phyloP scores from a whole-genome alignment of 2,329 filamentous ascomycete species.

The Magnaporthales sp. region DNA sequence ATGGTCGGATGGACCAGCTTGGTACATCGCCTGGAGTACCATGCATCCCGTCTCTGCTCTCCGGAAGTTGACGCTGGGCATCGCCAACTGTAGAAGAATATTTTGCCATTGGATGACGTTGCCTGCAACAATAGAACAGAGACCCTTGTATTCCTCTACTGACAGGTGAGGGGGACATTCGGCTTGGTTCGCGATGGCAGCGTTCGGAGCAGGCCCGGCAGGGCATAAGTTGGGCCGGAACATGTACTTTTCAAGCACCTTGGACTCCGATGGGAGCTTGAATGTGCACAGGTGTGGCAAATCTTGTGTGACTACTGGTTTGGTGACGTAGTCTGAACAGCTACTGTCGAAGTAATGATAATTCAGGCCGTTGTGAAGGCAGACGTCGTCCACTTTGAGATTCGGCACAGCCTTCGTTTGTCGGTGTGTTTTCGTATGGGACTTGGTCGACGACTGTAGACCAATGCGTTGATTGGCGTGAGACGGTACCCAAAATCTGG shows the following conservation, averaged over 20 bases:
- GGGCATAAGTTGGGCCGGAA: background rate
- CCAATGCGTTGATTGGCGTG: conserved; percentile 13
- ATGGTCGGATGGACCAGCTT: conserved; percentile 30
- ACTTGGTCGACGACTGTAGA: conserved; percentile 26
- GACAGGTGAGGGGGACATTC: conserved; percentile 38
- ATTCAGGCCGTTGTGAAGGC: conserved; percentile 33
- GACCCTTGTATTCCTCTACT: conserved; percentile 43
- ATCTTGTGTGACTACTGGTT: background rate
- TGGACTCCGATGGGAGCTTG: background rate
- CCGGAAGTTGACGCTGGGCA: conserved; percentile 39
- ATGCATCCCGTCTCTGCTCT: conserved; percentile 36
- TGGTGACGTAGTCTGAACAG: background rate
- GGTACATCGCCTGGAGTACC: conserved; percentile 38
- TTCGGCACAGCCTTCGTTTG: conserved; percentile 13
- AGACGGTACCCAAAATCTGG: background rate
- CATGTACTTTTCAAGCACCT: background rate
- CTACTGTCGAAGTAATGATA: conserved; percentile 28
- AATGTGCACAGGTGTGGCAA: background rate
- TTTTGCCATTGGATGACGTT: conserved; percentile 45
- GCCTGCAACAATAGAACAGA: conserved; percentile 39
- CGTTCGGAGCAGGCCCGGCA: conserved; percentile 30
- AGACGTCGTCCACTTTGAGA: conserved; percentile 26
- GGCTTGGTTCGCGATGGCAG: conserved; percentile 38
- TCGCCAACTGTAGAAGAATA: conserved; percentile 39
- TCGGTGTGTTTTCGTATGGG: conserved; percentile 25